phyloP scores from a whole-genome alignment of 2,329 filamentous ascomycete species.

The Alternaria ethzedia region DNA sequence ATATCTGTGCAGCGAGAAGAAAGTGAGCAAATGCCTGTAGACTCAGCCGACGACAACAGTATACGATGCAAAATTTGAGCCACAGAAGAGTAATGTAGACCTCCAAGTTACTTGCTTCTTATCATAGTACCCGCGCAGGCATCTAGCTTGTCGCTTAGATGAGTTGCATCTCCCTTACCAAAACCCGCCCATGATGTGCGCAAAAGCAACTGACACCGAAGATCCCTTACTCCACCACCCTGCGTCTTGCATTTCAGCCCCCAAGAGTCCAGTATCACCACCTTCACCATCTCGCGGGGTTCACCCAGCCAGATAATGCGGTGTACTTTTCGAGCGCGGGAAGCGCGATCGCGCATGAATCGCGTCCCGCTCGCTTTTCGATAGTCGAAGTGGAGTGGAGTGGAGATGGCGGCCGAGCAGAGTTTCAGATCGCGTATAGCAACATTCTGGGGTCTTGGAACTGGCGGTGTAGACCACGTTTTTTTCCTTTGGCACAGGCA shows the following conservation, averaged over 20 bases:
- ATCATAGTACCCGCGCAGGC: neutral
- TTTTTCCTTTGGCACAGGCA: neutral
- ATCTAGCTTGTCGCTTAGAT: neutral
- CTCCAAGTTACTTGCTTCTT: neutral
- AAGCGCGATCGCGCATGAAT: constrained; percentile 7
- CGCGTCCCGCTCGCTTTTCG: constrained; percentile 1
- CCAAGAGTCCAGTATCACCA: constrained; percentile 18
- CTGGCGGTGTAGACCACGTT: constrained; percentile 11
- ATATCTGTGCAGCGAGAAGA: neutral
- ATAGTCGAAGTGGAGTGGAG: constrained; percentile 8
- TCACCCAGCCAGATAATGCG: constrained; percentile 16
- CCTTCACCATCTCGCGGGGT: constrained; percentile 23
- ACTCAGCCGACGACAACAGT: too few relatives aligned
- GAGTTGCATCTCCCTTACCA: neutral
- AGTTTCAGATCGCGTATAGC: constrained; percentile 3
- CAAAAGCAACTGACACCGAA: neutral
- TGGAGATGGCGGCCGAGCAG: constrained; percentile 4
- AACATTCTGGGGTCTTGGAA: constrained; percentile 8
- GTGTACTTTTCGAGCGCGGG: constrained; percentile 1
- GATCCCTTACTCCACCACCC: constrained; percentile 6
- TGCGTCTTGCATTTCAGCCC: constrained; percentile 6
- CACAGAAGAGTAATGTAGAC: neutral
- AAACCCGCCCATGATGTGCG: neutral
- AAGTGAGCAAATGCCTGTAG: neutral
- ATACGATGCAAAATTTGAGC: too few relatives aligned